Base-by-base conservation (phyloP, 176 grass and related monocot species). In the Triticum timopheevii region DNA sequence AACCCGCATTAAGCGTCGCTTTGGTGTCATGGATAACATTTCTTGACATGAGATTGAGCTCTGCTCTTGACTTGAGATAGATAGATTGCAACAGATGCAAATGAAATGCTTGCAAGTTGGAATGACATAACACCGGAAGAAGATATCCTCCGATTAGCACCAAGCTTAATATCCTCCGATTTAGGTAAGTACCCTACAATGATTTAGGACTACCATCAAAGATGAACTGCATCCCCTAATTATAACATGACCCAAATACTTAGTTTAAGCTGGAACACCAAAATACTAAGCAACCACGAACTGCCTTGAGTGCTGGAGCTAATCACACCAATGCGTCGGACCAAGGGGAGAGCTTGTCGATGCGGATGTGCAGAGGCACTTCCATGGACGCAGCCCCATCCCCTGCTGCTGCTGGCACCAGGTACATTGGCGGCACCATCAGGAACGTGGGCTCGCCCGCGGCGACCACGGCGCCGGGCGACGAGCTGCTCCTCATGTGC, bases 321-420 rank as follows among this genome's bases (percentile, higher is more conserved):
- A 52, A 52, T 47, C 44, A 47, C 0, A 58, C 0, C 54, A 58
- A 58, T 58, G 17, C 6, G 20, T 59, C 56, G 56, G 56, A 59
- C 56, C 56, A 59, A 22, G 19, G 56, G 1, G 19, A 59, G 56
- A 22, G 17, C 47, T 86, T 70, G 23, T 71, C 50, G 8, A 86
- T 79, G 65, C 78, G 84, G 12, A 86, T 36, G 65, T 34, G 13
- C 34, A 80, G 84, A 7, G 44, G 49, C 4, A 86, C 70, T 65
- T 86, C 76, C 50, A 36, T 62, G 65, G 65, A 49, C 45, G 45
- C 30, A 35, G 45, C 10, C 4, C 65, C 65, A 4, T 45, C 56
- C 17, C 20, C 38, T 54, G 49, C 54, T 58, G 56, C 19, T 13
- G 52, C 2, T 56, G 56, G 56, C 8, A 59, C 56, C 19, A 59